Conservation (phyloP, 2,329 filamentous ascomycete species). For the Orbilia ellipsospora region DNA sequence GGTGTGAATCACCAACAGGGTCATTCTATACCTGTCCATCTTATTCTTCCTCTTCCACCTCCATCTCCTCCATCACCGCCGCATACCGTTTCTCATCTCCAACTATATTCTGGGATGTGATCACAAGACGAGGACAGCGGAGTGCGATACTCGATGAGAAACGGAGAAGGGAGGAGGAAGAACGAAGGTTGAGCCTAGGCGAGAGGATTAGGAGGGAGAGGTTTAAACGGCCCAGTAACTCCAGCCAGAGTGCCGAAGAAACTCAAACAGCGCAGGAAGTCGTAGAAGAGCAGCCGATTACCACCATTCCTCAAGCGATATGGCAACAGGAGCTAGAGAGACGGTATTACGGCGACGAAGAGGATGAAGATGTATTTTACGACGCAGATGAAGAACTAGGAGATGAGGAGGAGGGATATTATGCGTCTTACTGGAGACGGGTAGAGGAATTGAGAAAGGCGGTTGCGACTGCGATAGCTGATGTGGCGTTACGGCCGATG, state of each 20-base stretch:
- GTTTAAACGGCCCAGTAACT: constrained; percentile 8
- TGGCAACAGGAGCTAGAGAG: not conserved
- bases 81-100: constrained; percentile 15
- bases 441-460: constrained; percentile 22
- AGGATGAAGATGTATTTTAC: constrained; percentile 3
- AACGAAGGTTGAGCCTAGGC: constrained; percentile 8
- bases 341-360: constrained; percentile 16
- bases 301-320: no score
- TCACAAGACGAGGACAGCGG: not conserved
- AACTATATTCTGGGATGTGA: constrained; percentile 21
- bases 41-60: not conserved
- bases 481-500: constrained; percentile 10
- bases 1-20: not conserved
- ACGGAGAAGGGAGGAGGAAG: not conserved
- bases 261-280: no score
- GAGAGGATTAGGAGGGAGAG: constrained; percentile 16
- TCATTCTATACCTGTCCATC: constrained; percentile 10
- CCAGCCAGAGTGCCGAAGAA: not conserved
- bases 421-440: constrained; percentile 12
- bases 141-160: not conserved
- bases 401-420: not conserved
- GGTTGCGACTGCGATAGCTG: constrained; percentile 5
- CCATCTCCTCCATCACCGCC: not conserved
- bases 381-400: not conserved
- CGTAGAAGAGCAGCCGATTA: no score